Percentiles rank a stretch among this genome's conserved stretches.
phyloP scores from a whole-genome alignment of 2,329 filamentous ascomycete genomes.

The Penicillium sclerotiorum region DNA sequence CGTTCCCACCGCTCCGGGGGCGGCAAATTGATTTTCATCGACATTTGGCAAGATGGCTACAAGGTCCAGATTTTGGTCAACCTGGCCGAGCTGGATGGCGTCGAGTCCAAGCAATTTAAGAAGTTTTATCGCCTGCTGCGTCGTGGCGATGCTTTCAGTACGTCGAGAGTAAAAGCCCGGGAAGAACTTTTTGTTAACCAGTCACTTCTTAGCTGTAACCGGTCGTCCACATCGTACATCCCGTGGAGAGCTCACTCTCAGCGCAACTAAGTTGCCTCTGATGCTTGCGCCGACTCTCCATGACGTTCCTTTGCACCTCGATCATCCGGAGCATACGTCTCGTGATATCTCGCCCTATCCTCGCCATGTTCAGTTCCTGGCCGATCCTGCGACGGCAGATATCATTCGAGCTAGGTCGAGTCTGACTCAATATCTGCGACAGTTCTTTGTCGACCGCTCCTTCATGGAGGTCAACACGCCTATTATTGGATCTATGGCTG shows the following conservation, averaged over 20 bases:
- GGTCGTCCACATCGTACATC: constrained; percentile 71
- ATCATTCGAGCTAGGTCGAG: constrained; percentile 72
- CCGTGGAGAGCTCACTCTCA: constrained; percentile 75
- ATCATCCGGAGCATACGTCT: too few species aligned
- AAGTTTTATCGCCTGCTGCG: constrained; percentile 67
- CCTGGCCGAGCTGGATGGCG: constrained; percentile 50
- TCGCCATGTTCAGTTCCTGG: constrained; percentile 84
- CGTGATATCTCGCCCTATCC: constrained; percentile 72
- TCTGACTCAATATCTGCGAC: constrained; percentile 73
- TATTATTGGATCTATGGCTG: constrained; percentile 77
- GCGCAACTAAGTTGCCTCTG: constrained; percentile 67
- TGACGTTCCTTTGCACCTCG: constrained; percentile 71
- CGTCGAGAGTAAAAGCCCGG: constrained; percentile 40
- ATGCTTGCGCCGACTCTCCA: constrained; percentile 79
- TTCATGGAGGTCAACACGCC: constrained; percentile 93
- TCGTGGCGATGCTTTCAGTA: constrained; percentile 83
- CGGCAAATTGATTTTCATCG: constrained; percentile 80
- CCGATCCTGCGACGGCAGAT: constrained; percentile 69
- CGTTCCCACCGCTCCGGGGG: constrained; percentile 70
- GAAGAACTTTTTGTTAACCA: constrained; percentile 2
- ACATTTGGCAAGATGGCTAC: constrained; percentile 72
- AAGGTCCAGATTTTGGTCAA: constrained; percentile 78
- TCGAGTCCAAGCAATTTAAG: constrained; percentile 54
- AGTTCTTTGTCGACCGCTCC: constrained; percentile 68
- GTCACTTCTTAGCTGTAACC: constrained; percentile 58